Evolutionary conservation across 2,329 filamentous ascomycete genomes (phyloP), one percentile per base, ranked within the genome.

Genomic region (Emergomyces pasteurianus): DNA sequence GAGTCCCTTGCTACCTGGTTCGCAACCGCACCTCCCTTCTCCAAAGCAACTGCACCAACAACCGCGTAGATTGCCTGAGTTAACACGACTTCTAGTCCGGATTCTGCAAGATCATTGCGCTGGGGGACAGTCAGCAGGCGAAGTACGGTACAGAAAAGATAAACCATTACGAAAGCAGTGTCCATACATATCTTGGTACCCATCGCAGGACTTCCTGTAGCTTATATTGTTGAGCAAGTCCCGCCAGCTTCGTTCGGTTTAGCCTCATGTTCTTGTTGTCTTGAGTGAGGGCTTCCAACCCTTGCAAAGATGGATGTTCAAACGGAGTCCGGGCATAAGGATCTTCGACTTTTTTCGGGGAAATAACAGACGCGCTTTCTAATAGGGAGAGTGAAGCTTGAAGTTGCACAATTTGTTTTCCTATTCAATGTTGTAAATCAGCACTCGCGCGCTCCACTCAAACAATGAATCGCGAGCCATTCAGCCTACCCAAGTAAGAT

Each of bases 31-130:
- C 87, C 88, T 54, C 94, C 94, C 67, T 88, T 86, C 74, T 96
- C 90, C 69, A 99, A 78, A n/a, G 90, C 86, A 59, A 99, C 75
- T 12, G 94, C 94, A 26, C 94, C 94, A 52, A 97, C 78, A 60
- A 99, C 87, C 53, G 92, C 90, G 72, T 91, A 90, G 60, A 99
- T 69, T 3, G 90, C 84, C 63, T 90, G 86, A 56, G 87, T 83
- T 60, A 95, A 78, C 28, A 97, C 86, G 3, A 86, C 79, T 31
- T 89, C 83, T 34, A 88, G 74, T 66, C 94, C 94, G 0, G 90
- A 96, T 21, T 78, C 77, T 58, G 81, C 73, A 59, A 95, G 80
- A 67, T 91, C 86, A 63, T 86, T 78, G 26, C 85, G 82, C 82
- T 86, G 63, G 18, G n/a, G 50, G 50, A 54, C 14, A 40, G 58